A percentile compares a stretch with the other conserved stretches of the same genome.
These are phyloP conservation scores for Ploettnerulaceae sp. DNA, from an alignment of 2,329 filamentous ascomycete genomes.

Conservation along the genomic window DNA sequence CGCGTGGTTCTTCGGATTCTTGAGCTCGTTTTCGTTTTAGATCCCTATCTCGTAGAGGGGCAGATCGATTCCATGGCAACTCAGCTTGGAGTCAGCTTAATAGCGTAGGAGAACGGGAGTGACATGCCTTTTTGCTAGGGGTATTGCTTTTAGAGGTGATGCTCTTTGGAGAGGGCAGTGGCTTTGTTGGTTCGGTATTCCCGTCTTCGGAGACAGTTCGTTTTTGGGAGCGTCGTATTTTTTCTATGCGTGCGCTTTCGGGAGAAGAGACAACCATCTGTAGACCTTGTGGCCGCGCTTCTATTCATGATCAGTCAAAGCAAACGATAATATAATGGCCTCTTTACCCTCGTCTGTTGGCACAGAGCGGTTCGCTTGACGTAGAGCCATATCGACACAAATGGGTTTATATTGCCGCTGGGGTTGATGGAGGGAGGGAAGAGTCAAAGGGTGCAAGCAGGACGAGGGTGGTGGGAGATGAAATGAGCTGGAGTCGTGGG, in stretches of 20 bases:
- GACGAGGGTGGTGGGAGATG: constrained; percentile 14
- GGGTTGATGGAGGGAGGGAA: constrained; percentile 13
- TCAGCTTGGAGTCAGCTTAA: constrained; percentile 8
- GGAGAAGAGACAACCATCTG: neutral
- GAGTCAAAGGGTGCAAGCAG: constrained; percentile 7
- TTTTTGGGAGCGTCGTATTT: neutral
- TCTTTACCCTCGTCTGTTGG: constrained; percentile 4
- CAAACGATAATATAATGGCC: neutral
- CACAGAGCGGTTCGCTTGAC: constrained; percentile 6
- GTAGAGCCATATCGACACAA: constrained; percentile 13
- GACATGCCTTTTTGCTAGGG: constrained; percentile 6
- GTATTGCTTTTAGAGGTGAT: too few species aligned
- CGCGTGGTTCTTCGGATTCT: neutral
- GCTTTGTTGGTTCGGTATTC: neutral
- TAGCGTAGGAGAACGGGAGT: constrained; percentile 14
- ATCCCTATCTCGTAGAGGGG: constrained; percentile 5
- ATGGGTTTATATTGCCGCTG: constrained; percentile 21
- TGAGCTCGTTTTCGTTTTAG: constrained; percentile 8
- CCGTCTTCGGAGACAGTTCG: neutral
- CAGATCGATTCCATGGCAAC: constrained; percentile 6
- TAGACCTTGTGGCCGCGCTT: neutral
- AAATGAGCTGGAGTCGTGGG: constrained; percentile 18
- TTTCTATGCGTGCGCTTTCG: constrained; percentile 1
- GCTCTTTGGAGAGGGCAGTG: neutral
- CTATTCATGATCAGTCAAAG: neutral